These are phyloP conservation scores for Melanogaster broomeanus DNA, from an alignment of 768 basidiomycete genomes.

Conservation along the genomic window DNA sequence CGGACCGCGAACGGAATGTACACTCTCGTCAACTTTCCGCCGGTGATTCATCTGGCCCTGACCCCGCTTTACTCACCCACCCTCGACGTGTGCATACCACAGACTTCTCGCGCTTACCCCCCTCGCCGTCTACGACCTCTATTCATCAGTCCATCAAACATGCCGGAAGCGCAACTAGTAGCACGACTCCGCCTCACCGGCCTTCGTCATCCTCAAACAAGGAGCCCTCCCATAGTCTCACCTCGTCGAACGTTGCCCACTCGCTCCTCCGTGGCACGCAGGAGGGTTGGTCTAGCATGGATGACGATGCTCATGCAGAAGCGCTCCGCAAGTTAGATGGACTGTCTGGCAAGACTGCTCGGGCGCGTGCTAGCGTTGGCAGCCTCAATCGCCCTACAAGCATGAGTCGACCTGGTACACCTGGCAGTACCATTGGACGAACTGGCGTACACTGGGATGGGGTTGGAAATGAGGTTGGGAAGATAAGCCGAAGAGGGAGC, in stretches of 20 bases:
- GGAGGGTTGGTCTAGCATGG: constrained; percentile 86
- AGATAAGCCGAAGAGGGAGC: constrained; percentile 38
- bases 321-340: constrained; percentile 94
- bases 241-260: constrained; percentile 73
- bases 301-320: constrained; percentile 88
- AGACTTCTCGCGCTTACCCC: constrained; percentile 89
- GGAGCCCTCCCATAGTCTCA: constrained; percentile 39
- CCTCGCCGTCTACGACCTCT: constrained; percentile 88
- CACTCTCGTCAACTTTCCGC: constrained; percentile 71
- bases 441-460: constrained; percentile 75
- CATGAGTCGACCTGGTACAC: constrained; percentile 74
- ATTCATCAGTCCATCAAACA: constrained; percentile 82
- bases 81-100: constrained; percentile 65
- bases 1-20: constrained; percentile 35
- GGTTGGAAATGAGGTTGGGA: constrained; percentile 41
- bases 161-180: constrained; percentile 42
- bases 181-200: constrained; percentile 36
- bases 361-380: constrained; percentile 74
- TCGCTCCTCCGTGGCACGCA: constrained; percentile 85
- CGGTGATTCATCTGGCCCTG: constrained; percentile 63
- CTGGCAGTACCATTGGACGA: constrained; percentile 54
- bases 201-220: constrained; percentile 42
- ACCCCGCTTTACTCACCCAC: constrained; percentile 42
- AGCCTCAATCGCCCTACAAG: constrained; percentile 68
- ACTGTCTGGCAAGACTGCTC: constrained; percentile 70